These are phyloP conservation scores for Globisporangium polare DNA, from an alignment of 352 stramenopile genomes.

Conservation along the genomic window DNA sequence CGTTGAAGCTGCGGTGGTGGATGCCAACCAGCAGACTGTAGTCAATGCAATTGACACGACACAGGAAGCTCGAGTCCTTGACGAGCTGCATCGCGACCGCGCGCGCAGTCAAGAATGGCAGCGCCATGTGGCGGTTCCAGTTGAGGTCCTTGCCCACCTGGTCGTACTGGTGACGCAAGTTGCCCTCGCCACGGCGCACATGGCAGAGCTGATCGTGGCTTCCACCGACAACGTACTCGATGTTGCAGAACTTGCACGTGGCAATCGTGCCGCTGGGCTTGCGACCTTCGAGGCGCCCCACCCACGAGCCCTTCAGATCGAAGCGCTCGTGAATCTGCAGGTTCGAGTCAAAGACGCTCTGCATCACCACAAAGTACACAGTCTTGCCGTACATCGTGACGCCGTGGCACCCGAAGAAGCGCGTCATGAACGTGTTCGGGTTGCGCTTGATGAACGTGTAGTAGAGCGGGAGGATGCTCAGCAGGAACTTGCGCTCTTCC, in stretches of 20 bases:
- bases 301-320: slow-evolving; percentile 83
- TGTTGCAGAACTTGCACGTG: slow-evolving; percentile 71
- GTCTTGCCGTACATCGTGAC: slow-evolving; percentile 86
- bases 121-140: slow-evolving; percentile 79
- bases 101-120: slow-evolving; percentile 46
- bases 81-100: slow-evolving; percentile 71
- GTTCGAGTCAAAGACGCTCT: slow-evolving; percentile 77
- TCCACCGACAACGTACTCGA: slow-evolving; percentile 61
- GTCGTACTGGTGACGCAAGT: slow-evolving; percentile 72
- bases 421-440: slow-evolving; percentile 75
- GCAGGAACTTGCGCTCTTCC: slow-evolving; percentile 72
- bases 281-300: slow-evolving; percentile 67
- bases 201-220: slow-evolving; percentile 67
- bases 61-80: slow-evolving; percentile 88
- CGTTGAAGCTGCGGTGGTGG: slow-evolving; percentile 87
- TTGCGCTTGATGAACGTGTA: slow-evolving; percentile 61
- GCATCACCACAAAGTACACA: slow-evolving; percentile 84
- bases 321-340: slow-evolving; percentile 80
- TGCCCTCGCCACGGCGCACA: slow-evolving; percentile 55
- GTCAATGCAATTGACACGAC: slow-evolving; percentile 93
- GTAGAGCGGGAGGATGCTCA: slow-evolving; percentile 70
- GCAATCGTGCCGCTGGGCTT: slow-evolving; percentile 68
- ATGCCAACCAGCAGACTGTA: slow-evolving; percentile 94
- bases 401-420: slow-evolving; percentile 75
- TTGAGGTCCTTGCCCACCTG: slow-evolving; percentile 83